Percentiles rank a stretch among this genome's conserved stretches.
Conservation (phyloP, 306 rosid genomes). For the Castanea sativa region DNA sequence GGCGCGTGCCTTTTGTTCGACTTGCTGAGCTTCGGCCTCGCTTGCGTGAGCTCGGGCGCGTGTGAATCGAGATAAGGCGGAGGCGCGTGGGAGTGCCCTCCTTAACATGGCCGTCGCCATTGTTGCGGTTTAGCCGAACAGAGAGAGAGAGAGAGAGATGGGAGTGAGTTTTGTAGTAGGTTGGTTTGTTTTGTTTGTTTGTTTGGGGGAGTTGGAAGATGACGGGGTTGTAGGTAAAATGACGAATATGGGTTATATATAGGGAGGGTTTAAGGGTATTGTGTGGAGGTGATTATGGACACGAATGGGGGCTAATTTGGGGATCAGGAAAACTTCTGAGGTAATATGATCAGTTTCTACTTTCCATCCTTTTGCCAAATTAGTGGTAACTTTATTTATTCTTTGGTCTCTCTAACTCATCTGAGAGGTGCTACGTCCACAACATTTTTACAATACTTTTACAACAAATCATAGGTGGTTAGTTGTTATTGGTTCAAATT, state of each 20-base stretch:
- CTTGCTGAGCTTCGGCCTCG: conserved; percentile 56
- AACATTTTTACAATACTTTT: too few species aligned
- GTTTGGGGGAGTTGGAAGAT: neutral
- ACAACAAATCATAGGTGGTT: too few species aligned
- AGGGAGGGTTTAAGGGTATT: neutral
- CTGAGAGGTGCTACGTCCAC: too few species aligned
- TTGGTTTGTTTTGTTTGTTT: neutral
- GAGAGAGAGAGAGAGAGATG: neutral
- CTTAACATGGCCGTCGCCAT: conserved; percentile 75
- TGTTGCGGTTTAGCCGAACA: neutral
- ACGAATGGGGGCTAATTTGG: conserved; percentile 16
- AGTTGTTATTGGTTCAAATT: too few species aligned
- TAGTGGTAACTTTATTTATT: too few species aligned
- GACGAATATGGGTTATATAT: conserved; percentile 27
- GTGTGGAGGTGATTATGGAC: neutral
- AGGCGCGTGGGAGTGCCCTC: conserved; percentile 37
- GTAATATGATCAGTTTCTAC: too few species aligned
- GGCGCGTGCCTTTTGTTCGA: conserved; percentile 34
- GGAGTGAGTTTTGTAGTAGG: too few species aligned
- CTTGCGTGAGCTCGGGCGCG: conserved; percentile 56
- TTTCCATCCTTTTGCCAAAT: too few species aligned
- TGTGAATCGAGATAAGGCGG: conserved; percentile 29
- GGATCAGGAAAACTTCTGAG: neutral
- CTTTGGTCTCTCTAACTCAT: too few species aligned
- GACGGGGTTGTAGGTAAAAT: neutral